Evolutionary conservation across 2,329 filamentous ascomycete genomes (phyloP).

Genomic region (Monilinia aucupariae): DNA sequence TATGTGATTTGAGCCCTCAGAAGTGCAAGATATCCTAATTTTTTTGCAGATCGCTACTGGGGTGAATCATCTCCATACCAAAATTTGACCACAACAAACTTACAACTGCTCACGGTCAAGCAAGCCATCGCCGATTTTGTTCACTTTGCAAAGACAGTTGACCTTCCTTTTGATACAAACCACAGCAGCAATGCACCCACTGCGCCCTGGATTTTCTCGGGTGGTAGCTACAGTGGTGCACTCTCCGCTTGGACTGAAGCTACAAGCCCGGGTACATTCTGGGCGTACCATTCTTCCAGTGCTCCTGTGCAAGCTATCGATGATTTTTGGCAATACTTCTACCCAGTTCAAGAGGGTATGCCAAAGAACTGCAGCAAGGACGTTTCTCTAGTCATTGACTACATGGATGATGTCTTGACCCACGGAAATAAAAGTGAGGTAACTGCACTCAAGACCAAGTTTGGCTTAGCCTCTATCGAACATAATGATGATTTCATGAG

Average conservation of each 20-base stretch:
- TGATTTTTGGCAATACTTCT: constrained; percentile 55
- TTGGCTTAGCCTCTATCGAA: constrained; percentile 43
- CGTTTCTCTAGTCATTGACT: constrained; percentile 45
- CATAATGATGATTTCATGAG: not conserved
- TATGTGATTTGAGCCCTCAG: constrained; percentile 28
- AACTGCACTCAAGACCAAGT: constrained; percentile 45
- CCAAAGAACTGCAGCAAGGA: constrained; percentile 53
- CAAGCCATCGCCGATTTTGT: constrained; percentile 50
- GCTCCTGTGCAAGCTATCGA: constrained; percentile 51
- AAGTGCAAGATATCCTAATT: not conserved
- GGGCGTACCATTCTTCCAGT: constrained; percentile 54
- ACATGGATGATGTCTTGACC: constrained; percentile 47
- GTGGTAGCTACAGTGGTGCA: constrained; percentile 53
- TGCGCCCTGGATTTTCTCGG: constrained; percentile 52
- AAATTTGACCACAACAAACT: constrained; percentile 46
- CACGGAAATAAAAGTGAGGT: constrained; percentile 41
- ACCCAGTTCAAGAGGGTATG: constrained; percentile 53
- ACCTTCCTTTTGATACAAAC: constrained; percentile 48
- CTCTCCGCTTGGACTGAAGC: constrained; percentile 51
- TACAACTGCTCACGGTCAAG: constrained; percentile 49
- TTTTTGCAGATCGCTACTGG: constrained; percentile 48
- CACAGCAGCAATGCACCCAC: constrained; percentile 45
- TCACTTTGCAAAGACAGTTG: constrained; percentile 48
- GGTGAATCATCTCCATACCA: constrained; percentile 50
- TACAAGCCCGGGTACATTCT: constrained; percentile 50